These are phyloP conservation scores for Boletus albobrunnescens DNA, from an alignment of 1,284 basidiomycete genomes.

Conservation along the genomic window DNA sequence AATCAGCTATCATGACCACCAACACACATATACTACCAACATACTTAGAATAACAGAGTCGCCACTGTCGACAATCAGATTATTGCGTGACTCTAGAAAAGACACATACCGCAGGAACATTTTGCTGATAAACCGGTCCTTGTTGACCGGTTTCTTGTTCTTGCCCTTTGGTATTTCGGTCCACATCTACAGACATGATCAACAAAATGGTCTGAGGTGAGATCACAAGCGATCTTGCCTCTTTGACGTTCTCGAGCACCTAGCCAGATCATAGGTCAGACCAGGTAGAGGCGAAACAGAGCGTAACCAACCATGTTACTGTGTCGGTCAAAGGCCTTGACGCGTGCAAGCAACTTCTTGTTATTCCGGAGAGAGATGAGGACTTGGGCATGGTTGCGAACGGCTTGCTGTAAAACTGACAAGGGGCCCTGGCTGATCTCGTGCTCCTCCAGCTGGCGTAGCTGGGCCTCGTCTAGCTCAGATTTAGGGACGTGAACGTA, in stretches of 20 bases:
- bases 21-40: slow-evolving; percentile 31
- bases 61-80: slow-evolving; percentile 50
- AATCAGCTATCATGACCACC: slow-evolving; percentile 15
- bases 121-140: slow-evolving; percentile 98
- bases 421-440: slow-evolving; percentile 96
- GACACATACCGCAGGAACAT: slow-evolving; percentile 79
- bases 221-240: slow-evolving; percentile 52
- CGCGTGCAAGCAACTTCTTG: slow-evolving; percentile 95
- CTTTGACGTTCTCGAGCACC: slow-evolving; percentile 96
- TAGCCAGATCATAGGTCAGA: slow-evolving; percentile 32
- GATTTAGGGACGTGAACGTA: slow-evolving; percentile 96
- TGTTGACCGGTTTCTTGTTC: slow-evolving; percentile 98
- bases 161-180: slow-evolving; percentile 97
- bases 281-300: neutral
- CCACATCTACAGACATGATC: slow-evolving; percentile 77
- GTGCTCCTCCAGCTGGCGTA: slow-evolving; percentile 93
- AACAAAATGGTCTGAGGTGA: neutral
- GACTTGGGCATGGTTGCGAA: slow-evolving; percentile 96
- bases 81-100: slow-evolving; percentile 7
- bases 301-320: slow-evolving; percentile 84
- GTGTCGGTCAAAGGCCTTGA: slow-evolving; percentile 99
- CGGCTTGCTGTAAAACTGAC: slow-evolving; percentile 97
- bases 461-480: slow-evolving; percentile 94
- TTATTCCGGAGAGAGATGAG: slow-evolving; percentile 97
- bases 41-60: slow-evolving; percentile 93